Base-by-base conservation (phyloP, 1,284 basidiomycete genomes). In the Peniophora sp. region DNA sequence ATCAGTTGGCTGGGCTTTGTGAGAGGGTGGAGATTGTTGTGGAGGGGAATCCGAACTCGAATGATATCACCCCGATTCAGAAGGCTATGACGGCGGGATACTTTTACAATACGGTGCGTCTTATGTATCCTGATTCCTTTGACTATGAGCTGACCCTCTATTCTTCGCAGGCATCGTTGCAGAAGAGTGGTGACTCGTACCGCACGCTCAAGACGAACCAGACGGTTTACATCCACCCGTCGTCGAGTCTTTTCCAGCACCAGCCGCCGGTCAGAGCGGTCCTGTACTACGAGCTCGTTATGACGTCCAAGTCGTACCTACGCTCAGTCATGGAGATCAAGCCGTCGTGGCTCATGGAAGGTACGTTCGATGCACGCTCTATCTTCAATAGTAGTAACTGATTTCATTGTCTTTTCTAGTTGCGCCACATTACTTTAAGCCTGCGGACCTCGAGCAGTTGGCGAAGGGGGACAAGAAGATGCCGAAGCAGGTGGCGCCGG, bases 301-400 rank as follows among this genome's bases (percentile, higher is more conserved):
- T 89, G 84, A 92, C 89, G 3, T 83, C 83, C 23, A 92, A 92
- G 66, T 90, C 89, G 12, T 92, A 91, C 58, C 81, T 92, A 79
- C 74, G 87, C 73, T 94, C 97, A 77, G 80, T 94, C 41, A 98
- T 98, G 93, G 93, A 97, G 62, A 97, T 99, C 64, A 95, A 97
- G 64, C 89, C 94, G 1, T 69, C 81, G 41, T 98, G 96, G 96
- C 67, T 99, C 45, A 67, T 97, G 48, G 94, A 98, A 78, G 89
- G 90, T 86, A 51, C 56, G 81, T 71, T 3, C 5, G 32, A 11
- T 47, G 1, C 51, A 16, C 44, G 36, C 43, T 50, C 27, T 39
- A 32, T 56, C 43, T 34, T 44, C 48, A 34, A 50, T 54, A 12
- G 27, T 12, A 32, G 27, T 17, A 49, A 48, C 17, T 25, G 50